Base-by-base conservation (phyloP, 1,284 basidiomycete genomes). In the Tetrapyrgos nigripes region DNA sequence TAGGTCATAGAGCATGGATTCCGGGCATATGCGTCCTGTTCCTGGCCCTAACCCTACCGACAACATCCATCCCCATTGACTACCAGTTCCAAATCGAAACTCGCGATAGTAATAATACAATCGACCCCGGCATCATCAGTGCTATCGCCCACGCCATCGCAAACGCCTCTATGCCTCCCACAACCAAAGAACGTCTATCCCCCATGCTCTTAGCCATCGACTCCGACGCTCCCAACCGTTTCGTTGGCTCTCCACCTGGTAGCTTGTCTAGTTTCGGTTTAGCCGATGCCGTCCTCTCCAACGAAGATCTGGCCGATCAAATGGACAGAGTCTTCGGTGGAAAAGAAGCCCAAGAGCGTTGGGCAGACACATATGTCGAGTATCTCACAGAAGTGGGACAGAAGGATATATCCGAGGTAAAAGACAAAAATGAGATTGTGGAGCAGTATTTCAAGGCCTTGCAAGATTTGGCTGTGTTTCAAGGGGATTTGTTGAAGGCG, bases 351-450 rank as follows among this genome's bases (percentile, higher is more conserved):
- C 11, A 28, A 50, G 27, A 19, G 17, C 44, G 55, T 13, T 57
- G 48, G 37, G 48, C 50, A 40, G 35, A 43, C 10, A 50, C 47
- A 14, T 57, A 57, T 33, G 19, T 40, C 19, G 35, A 50, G 10
- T 50, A 40, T 23, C 23, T 50, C n/a, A 37, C 50, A 8, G 55
- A 50, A 24, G 54, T 49, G 28, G 55, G 47, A 26, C 33, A 57
- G n/a, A n/a, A 31, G 13, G 44, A 48, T 40, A n/a, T 50, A 4
- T 26, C 48, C 11, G 29, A 37, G 13, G n/a, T 50, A 28, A 28
- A 50, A 10, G 43, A 57, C 13, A 31, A 57, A 43, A 23, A 29
- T 9, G 23, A 14, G 5, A 23, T 57, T 4, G 50, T 57, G 11
- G 11, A 43, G 13, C 26, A 17, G 26, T 57, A 57, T 31, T 57